Evolutionary conservation across 2,329 filamentous ascomycete genomes (phyloP).

Genomic region (Xylaria sp.): DNA sequence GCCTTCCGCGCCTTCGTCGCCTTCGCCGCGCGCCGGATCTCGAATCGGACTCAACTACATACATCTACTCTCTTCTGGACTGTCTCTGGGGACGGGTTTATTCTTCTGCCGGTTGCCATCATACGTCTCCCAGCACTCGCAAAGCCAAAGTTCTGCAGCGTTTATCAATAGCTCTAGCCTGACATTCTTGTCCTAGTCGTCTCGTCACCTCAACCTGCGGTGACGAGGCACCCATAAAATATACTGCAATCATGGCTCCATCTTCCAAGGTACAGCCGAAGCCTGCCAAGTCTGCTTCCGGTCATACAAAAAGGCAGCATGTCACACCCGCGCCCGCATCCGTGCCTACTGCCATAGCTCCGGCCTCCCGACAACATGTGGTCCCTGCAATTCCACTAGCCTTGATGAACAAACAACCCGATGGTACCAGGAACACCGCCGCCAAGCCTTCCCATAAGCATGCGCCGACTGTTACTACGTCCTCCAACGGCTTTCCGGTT

Average conservation of each 20-base stretch:
- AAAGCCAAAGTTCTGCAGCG: background rate
- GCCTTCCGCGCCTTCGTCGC: slow-evolving; percentile 14
- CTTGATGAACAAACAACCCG: slow-evolving; percentile 37
- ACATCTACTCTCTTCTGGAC: background rate
- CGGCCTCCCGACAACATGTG: slow-evolving; percentile 35
- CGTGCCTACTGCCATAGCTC: slow-evolving; percentile 17
- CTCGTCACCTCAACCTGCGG: slow-evolving; percentile 2
- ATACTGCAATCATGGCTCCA: slow-evolving; percentile 36
- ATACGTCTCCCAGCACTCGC: slow-evolving; percentile 2
- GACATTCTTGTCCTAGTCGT: background rate
- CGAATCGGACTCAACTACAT: slow-evolving; percentile 26
- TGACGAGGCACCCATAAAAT: slow-evolving; percentile 10
- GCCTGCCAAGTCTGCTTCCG: slow-evolving; percentile 34
- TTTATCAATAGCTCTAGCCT: background rate
- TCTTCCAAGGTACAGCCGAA: slow-evolving; percentile 37
- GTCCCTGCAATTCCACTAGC: slow-evolving; percentile 42
- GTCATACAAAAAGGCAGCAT: slow-evolving; percentile 35
- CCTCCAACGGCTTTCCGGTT: slow-evolving; percentile 35
- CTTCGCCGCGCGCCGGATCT: slow-evolving; percentile 32
- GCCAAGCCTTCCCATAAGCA: slow-evolving; percentile 28
- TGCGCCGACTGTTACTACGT: slow-evolving; percentile 18
- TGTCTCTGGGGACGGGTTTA: slow-evolving; percentile 1
- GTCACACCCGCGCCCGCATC: slow-evolving; percentile 21
- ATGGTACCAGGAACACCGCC: slow-evolving; percentile 17
- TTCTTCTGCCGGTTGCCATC: slow-evolving; percentile 7